These are phyloP conservation scores for Pythium rishiriense DNA, from an alignment of 352 stramenopile species.

Conservation along the genomic window DNA sequence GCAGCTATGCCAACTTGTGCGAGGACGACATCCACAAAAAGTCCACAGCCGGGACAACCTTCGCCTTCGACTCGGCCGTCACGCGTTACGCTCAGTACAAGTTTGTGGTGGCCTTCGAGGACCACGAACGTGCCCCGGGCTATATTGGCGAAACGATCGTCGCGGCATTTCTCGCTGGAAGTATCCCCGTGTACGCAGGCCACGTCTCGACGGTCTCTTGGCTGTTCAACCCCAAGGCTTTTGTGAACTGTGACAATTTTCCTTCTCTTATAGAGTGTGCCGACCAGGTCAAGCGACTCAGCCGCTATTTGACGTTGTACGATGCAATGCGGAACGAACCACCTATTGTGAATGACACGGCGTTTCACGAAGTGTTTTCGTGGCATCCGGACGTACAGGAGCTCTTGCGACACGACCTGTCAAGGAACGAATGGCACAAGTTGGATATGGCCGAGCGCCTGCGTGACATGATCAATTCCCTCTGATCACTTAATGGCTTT, in stretches of 20 bases:
- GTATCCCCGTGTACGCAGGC: slow-evolving; percentile 53
- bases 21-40: background rate
- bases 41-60: background rate
- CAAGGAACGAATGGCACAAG: background rate
- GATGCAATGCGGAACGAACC: slow-evolving; percentile 28
- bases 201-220: slow-evolving; percentile 33
- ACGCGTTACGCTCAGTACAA: slow-evolving; percentile 28
- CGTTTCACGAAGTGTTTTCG: slow-evolving; percentile 39
- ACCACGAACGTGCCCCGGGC: slow-evolving; percentile 28
- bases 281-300: slow-evolving; percentile 31
- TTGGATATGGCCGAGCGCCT: background rate
- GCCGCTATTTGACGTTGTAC: slow-evolving; percentile 33
- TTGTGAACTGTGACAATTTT: slow-evolving; percentile 48
- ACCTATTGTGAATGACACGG: slow-evolving; percentile 31
- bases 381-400: slow-evolving; percentile 41
- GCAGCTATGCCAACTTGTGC: background rate
- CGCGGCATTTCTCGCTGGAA: slow-evolving; percentile 53
- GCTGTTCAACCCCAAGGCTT: slow-evolving; percentile 48
- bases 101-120: slow-evolving; percentile 67
- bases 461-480: background rate
- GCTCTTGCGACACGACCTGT: background rate
- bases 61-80: background rate
- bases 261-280: slow-evolving; percentile 35
- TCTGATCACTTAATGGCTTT: no score
- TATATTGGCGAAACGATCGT: slow-evolving; percentile 61